phyloP scores from a whole-genome alignment of 805 yeast genomes.

The Naumovozyma dairenensis region DNA sequence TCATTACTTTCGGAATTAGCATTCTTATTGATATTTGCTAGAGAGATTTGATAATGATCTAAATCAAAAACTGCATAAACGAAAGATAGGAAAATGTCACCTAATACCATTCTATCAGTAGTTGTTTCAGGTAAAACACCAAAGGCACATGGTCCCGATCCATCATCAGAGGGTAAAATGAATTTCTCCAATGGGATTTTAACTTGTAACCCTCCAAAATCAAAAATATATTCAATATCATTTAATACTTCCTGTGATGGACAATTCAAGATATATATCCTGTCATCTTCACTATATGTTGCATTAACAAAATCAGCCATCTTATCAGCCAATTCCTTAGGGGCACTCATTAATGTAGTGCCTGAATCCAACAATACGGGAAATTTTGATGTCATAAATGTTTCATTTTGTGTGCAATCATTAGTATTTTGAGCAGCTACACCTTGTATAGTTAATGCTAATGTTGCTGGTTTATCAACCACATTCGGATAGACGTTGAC shows the following conservation, averaged over 20 bases:
- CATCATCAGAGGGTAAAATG: constrained; percentile 18
- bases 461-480: constrained; percentile 28
- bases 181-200: constrained; percentile 37
- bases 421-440: constrained; percentile 23
- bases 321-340: constrained; percentile 27
- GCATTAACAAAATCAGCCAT: constrained; percentile 29
- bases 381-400: constrained; percentile 15
- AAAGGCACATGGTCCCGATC: constrained; percentile 34
- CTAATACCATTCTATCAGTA: constrained; percentile 33
- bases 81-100: constrained; percentile 43
- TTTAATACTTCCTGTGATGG: constrained; percentile 15
- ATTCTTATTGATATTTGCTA: constrained; percentile 35
- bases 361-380: constrained; percentile 50
- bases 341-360: constrained; percentile 41
- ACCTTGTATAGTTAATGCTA: constrained; percentile 40
- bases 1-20: constrained; percentile 6
- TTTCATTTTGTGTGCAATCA: constrained; percentile 11
- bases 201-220: constrained; percentile 51
- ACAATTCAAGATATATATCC: constrained; percentile 37
- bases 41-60: constrained; percentile 33
- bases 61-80: constrained; percentile 49
- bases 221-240: constrained; percentile 26
- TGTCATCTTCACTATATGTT: constrained; percentile 28
- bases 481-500: constrained; percentile 32
- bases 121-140: constrained; percentile 30